These are phyloP conservation scores for Tilletia caries DNA, from an alignment of 1,284 basidiomycete genomes.

Conservation along the genomic window DNA sequence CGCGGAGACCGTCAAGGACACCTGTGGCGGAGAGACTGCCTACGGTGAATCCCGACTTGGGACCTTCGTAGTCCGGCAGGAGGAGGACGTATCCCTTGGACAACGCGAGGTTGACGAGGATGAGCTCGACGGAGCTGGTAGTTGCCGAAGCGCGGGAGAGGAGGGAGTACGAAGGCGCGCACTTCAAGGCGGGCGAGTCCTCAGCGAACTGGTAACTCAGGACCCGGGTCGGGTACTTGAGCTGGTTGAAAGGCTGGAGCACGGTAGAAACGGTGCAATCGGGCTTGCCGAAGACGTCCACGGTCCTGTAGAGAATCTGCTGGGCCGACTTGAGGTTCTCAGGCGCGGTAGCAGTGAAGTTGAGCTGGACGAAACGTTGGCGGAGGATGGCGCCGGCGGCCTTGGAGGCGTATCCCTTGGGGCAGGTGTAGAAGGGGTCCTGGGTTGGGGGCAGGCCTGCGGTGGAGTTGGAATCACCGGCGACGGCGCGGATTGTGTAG, in stretches of 20 bases:
- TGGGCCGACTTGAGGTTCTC: constrained; percentile 16
- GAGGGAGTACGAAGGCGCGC: constrained; percentile 15
- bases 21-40: not conserved
- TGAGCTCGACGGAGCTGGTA: constrained; percentile 12
- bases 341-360: constrained; percentile 1
- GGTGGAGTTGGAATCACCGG: not conserved
- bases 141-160: not conserved
- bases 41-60: constrained; percentile 4
- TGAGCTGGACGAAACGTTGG: not conserved
- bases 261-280: constrained; percentile 9
- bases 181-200: constrained; percentile 13
- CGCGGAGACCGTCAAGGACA: constrained; percentile 12
- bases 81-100: constrained; percentile 4
- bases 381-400: constrained; percentile 10
- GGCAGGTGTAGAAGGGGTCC: constrained; percentile 17
- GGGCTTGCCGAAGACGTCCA: constrained; percentile 7
- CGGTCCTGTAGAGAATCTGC: constrained; percentile 14
- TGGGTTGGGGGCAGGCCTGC: constrained; percentile 1
- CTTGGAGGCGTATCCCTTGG: not conserved
- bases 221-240: not conserved
- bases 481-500: not conserved
- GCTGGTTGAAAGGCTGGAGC: constrained; percentile 2
- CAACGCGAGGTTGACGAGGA: constrained; percentile 14
- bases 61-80: constrained; percentile 15
- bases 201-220: constrained; percentile 14